A percentile compares a stretch with the other conserved stretches of the same genome.
Evolutionary conservation across 441 rosid species (phyloP).

Genomic region (Adansonia madagascariensis): DNA sequence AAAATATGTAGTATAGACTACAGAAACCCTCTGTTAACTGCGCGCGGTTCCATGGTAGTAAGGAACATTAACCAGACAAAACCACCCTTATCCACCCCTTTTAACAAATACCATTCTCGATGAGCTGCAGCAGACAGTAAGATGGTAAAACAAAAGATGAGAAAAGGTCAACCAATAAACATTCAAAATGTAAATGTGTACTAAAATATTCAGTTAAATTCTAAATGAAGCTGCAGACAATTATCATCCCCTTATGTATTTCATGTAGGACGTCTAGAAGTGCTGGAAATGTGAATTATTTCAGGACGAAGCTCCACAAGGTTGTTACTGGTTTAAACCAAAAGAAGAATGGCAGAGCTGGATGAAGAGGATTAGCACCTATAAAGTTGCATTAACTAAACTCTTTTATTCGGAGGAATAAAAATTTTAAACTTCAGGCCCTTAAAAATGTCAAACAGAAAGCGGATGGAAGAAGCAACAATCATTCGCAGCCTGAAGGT

Average conservation of each 20-base stretch:
- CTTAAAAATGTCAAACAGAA: not conserved
- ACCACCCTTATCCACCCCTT: slow-evolving; percentile 81
- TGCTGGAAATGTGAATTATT: slow-evolving; percentile 4
- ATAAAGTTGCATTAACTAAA: not conserved
- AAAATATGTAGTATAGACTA: slow-evolving; percentile 14
- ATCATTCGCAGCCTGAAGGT: not conserved
- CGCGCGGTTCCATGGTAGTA: slow-evolving; percentile 23
- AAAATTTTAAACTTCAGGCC: not conserved
- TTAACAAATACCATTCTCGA: slow-evolving; percentile 87
- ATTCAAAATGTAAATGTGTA: slow-evolving; percentile 8
- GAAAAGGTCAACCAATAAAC: slow-evolving; percentile 8
- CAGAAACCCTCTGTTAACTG: slow-evolving; percentile 1
- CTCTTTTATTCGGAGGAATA: not conserved
- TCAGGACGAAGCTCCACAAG: not conserved
- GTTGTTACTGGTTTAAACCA: not conserved
- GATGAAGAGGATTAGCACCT: not conserved
- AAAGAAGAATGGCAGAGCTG: not conserved
- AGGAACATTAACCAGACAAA: slow-evolving; percentile 78
- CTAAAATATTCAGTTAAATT: not conserved
- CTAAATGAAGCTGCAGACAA: slow-evolving; percentile 11
- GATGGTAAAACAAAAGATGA: slow-evolving; percentile 10
- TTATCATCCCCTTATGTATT: not conserved
- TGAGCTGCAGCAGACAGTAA: slow-evolving; percentile 56
- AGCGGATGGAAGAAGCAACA: no score
- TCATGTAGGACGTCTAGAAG: not conserved